Base-by-base conservation (phyloP, 2,329 filamentous ascomycete species). In the Colletotrichum cordylinicola region DNA sequence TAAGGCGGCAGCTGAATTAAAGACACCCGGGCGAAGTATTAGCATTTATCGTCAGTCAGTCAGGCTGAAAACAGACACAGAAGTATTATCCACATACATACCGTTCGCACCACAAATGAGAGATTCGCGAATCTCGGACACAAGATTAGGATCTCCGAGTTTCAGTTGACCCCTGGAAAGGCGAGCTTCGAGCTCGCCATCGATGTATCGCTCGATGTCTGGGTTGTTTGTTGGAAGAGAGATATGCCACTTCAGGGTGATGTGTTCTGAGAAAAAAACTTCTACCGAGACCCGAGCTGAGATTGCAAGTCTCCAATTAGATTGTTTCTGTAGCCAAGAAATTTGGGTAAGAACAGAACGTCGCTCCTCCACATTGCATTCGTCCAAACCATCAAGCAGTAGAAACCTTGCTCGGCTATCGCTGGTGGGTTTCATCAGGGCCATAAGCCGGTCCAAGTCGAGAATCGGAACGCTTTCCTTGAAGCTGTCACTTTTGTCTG, bases 401-500 rank as follows among this genome's bases (percentile, higher is more conserved):
- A 43, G 18, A 5, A 10, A n/a, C 16, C 18, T 43, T 3, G 5
- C 2, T 2, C 39, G 18, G 2, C 3, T 3, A 18, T 43, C 39
- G 4, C 18, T 1, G 2, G 12, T n/a, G 4, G 18, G 10, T 4
- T 4, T 6, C 39, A 43, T 6, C 2, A 43, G 18, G 3, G 39
- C 9, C 1, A 9, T 43, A 18, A 43, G 2, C 2, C 12, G 2
- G 9, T n/a, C 18, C 39, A 48, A 3, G 12, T n/a, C 39, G 0
- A n/a, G 8, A 43, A 12, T 6, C 5, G 33, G 12, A 12, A 13
- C 33, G 13, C 6, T 12, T 6, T 15, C 12, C 4, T 48, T n/a
- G 39, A 48, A 48, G 5, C 2, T 3, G 0, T n/a, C 39, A 10
- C 12, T n/a, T 0, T n/a, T 4, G 3, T 48, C 9, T 13, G n/a